phyloP scores from a whole-genome alignment of 192 early-diverging fungal genomes.

The Dissophora ornata region DNA sequence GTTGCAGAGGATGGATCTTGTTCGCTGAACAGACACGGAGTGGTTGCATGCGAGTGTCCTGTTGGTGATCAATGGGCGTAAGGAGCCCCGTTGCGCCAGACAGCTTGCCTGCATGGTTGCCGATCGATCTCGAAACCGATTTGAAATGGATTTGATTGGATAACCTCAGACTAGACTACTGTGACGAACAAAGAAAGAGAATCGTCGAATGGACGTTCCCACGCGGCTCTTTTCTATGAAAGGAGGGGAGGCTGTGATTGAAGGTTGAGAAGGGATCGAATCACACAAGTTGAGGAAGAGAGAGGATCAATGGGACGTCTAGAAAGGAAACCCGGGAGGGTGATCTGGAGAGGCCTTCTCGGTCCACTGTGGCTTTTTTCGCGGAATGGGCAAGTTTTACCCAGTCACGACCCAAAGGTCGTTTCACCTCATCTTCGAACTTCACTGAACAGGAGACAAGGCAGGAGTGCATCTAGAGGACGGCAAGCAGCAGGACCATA shows the following conservation, averaged over 20 bases:
- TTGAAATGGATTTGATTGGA: no score
- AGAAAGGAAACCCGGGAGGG: no score
- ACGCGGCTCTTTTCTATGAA: no score
- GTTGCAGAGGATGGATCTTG: slow-evolving; percentile 24
- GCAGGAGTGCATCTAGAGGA: no score
- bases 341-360: background rate
- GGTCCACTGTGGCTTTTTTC: background rate
- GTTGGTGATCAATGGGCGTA: slow-evolving; percentile 22
- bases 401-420: background rate
- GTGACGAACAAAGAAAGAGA: background rate
- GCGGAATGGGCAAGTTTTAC: no score
- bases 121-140: no score
- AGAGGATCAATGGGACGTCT: no score
- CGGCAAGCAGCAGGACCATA: slow-evolving; percentile 8
- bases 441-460: background rate
- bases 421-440: no score
- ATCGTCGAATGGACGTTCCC: no score
- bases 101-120: slow-evolving; percentile 37
- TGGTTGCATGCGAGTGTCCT: slow-evolving; percentile 8
- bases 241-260: no score
- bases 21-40: slow-evolving; percentile 4
- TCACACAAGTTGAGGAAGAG: background rate
- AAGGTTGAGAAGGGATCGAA: no score
- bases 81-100: slow-evolving; percentile 25
- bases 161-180: no score